Conservation (phyloP, 352 stramenopile genomes). For the Pythium chondricola region DNA sequence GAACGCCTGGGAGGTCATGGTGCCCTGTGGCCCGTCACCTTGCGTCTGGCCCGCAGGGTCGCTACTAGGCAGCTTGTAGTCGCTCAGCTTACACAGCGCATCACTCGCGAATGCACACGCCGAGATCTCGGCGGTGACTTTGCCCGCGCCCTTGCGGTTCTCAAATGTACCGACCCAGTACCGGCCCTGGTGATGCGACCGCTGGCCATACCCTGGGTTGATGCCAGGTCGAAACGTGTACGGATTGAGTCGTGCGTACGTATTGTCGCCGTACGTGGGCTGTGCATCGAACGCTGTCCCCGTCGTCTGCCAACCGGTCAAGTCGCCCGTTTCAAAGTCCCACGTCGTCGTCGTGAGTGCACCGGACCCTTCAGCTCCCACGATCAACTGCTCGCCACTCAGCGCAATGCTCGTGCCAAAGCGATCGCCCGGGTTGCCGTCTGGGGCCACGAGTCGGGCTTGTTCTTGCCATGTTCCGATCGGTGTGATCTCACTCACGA, state of each 20-base stretch:
- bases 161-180: slow-evolving; percentile 97
- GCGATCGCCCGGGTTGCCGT: slow-evolving; percentile 66
- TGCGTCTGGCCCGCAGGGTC: slow-evolving; percentile 70
- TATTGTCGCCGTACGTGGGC: slow-evolving; percentile 95
- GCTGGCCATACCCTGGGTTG: slow-evolving; percentile 35
- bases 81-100: slow-evolving; percentile 39
- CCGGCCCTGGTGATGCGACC: slow-evolving; percentile 62
- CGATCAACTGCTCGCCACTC: slow-evolving; percentile 68
- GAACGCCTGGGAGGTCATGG: slow-evolving; percentile 93
- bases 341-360: slow-evolving; percentile 89
- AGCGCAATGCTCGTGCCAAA: slow-evolving; percentile 75
- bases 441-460: slow-evolving; percentile 41
- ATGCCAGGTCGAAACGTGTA: slow-evolving; percentile 42
- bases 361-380: slow-evolving; percentile 60
- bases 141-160: slow-evolving; percentile 68
- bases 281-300: slow-evolving; percentile 92
- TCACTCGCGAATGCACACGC: slow-evolving; percentile 69
- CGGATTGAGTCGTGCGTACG: slow-evolving; percentile 65
- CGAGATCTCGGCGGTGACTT: slow-evolving; percentile 32
- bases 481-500: slow-evolving; percentile 35
- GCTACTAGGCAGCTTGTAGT: slow-evolving; percentile 76
- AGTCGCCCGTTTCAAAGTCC: slow-evolving; percentile 96
- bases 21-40: slow-evolving; percentile 89
- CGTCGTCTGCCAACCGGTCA: slow-evolving; percentile 91
- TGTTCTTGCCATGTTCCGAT: slow-evolving; percentile 69